Conservation (phyloP, 805 yeast species). For the Brettanomyces anomalus region DNA sequence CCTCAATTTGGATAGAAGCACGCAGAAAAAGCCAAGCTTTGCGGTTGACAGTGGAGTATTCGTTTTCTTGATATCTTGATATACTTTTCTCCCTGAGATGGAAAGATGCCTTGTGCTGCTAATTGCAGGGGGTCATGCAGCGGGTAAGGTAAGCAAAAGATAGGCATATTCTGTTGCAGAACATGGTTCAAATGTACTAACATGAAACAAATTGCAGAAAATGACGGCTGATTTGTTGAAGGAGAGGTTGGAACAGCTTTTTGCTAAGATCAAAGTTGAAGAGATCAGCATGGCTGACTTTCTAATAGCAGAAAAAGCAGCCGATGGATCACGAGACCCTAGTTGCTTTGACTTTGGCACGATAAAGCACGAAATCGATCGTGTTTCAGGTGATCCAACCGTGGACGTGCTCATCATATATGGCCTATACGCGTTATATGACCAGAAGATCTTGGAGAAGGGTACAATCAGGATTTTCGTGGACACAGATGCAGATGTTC, state of each 20-base stretch:
- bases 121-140: conserved; percentile 29
- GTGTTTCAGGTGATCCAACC: conserved; percentile 3
- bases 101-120: conserved; percentile 10
- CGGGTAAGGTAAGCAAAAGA: conserved; percentile 24
- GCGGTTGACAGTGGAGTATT: no score
- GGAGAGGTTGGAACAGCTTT: conserved; percentile 15
- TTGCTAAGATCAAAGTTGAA: conserved; percentile 10
- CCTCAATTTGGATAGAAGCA: no score
- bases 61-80: no score
- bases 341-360: conserved; percentile 32
- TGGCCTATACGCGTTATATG: conserved; percentile 76
- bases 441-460: conserved; percentile 41
- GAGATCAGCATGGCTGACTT: conserved; percentile 19
- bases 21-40: no score
- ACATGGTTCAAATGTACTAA: background rate
- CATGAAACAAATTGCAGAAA: conserved; percentile 10
- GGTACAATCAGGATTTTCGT: conserved; percentile 66
- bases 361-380: conserved; percentile 11
- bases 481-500: conserved; percentile 77
- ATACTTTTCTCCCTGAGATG: no score
- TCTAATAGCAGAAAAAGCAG: conserved; percentile 1
- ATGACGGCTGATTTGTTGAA: conserved; percentile 16
- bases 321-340: conserved; percentile 22
- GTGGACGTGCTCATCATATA: conserved; percentile 42
- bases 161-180: background rate